Evolutionary conservation across 768 basidiomycete genomes (phyloP).

Genomic region (Pholiota conissans): DNA sequence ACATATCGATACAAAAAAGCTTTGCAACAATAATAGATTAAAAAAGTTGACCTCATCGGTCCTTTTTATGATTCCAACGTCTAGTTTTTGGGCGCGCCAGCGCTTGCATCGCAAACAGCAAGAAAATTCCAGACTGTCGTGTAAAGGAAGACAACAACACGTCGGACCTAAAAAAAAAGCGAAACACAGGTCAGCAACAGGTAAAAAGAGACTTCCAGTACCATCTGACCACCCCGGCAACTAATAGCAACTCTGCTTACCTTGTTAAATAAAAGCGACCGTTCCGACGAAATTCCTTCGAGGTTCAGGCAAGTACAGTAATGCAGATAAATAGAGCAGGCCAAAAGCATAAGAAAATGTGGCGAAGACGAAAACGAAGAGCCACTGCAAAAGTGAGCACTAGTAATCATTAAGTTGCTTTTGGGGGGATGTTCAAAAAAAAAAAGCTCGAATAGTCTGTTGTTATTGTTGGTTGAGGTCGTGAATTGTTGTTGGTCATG

Average conservation of each 20-base stretch:
- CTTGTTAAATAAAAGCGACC: neutral
- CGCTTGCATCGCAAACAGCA: too few species aligned
- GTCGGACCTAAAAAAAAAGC: neutral
- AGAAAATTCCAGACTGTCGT: too few species aligned
- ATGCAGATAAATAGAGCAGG: neutral
- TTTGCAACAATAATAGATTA: neutral
- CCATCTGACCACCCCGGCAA: too few species aligned
- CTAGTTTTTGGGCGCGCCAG: too few species aligned
- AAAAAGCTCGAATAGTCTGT: neutral
- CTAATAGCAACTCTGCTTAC: too few species aligned
- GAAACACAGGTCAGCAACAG: neutral
- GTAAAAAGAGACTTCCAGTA: too few species aligned
- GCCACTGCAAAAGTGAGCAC: neutral
- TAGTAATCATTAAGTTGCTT: neutral
- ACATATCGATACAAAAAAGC: slow-evolving; percentile 13
- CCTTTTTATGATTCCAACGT: too few species aligned
- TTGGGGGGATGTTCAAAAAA: neutral
- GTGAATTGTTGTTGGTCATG: neutral
- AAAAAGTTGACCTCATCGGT: too few species aligned
- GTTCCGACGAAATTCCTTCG: neutral
- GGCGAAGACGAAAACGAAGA: neutral
- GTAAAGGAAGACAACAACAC: too few species aligned
- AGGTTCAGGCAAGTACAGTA: neutral
- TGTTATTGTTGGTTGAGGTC: neutral
- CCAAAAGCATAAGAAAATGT: neutral